These are phyloP conservation scores for Trichoderma guizhouense DNA, from an alignment of 2,329 filamentous ascomycete genomes.

Conservation along the genomic window DNA sequence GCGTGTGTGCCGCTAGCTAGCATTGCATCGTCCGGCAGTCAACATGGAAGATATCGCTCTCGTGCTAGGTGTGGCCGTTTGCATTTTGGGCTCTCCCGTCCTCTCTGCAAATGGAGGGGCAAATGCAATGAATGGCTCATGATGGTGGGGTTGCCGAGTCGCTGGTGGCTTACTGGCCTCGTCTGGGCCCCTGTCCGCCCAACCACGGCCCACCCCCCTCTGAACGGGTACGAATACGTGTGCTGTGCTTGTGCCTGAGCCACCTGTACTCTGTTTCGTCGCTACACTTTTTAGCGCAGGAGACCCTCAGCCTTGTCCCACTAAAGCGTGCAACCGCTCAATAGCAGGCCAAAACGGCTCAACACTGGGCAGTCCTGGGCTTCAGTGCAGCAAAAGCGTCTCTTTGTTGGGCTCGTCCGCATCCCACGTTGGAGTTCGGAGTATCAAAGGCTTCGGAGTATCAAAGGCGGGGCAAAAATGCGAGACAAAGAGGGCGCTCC, in stretches of 20 bases:
- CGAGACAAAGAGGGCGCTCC: not conserved
- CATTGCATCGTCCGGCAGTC: conserved; percentile 3
- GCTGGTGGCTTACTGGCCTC: conserved; percentile 7
- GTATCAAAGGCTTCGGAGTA: not conserved
- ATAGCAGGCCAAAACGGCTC: not conserved
- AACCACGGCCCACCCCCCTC: conserved; percentile 3
- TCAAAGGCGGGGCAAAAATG: not conserved
- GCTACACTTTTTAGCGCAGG: not conserved
- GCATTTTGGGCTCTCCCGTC: not conserved
- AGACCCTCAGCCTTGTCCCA: conserved; percentile 17
- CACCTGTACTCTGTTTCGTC: not conserved
- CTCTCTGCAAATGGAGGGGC: conserved; percentile 9
- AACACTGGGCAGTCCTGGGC: not conserved
- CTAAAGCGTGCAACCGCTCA: not conserved
- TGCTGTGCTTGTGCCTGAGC: not conserved
- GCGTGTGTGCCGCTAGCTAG: not conserved
- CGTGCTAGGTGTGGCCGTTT: not conserved
- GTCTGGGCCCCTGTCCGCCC: conserved; percentile 9
- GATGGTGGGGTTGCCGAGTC: conserved; percentile 3
- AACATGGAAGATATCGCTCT: not conserved
- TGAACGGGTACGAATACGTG: conserved; percentile 18
- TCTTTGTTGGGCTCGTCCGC: conserved; percentile 6
- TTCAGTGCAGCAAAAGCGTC: not conserved
- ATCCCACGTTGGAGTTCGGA: not conserved
- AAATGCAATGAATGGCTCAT: not conserved